Conservation (phyloP, 805 yeast genomes). For the Candida tibetensis region DNA sequence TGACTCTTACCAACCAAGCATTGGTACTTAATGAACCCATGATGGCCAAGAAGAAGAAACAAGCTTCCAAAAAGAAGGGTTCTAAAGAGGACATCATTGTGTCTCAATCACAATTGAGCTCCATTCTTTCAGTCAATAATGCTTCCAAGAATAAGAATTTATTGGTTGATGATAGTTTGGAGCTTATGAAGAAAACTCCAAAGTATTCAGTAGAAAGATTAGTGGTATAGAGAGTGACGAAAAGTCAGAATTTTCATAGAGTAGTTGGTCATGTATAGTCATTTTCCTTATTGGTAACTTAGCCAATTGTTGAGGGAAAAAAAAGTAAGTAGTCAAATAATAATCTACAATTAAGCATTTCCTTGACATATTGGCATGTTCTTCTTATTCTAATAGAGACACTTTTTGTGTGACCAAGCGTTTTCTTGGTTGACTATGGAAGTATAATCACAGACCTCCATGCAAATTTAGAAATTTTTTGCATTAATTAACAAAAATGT, state of each 20-base stretch:
- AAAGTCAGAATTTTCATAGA: neutral
- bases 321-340: too few relatives aligned
- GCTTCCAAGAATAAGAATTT: slow-evolving; percentile 24
- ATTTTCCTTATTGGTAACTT: too few relatives aligned
- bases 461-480: too few relatives aligned
- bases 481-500: too few relatives aligned
- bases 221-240: slow-evolving; percentile 30
- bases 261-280: too few relatives aligned
- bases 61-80: slow-evolving; percentile 24
- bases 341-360: too few relatives aligned
- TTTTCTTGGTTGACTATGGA: too few relatives aligned
- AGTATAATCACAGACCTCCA: too few relatives aligned
- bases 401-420: too few relatives aligned
- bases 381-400: too few relatives aligned
- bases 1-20: slow-evolving; percentile 48
- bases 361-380: too few relatives aligned
- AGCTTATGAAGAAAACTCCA: slow-evolving; percentile 46
- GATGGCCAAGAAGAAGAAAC: slow-evolving; percentile 21
- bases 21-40: slow-evolving; percentile 26
- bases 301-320: too few relatives aligned
- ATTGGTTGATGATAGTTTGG: slow-evolving; percentile 26
- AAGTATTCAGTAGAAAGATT: slow-evolving; percentile 53
- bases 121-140: slow-evolving; percentile 32
- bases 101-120: slow-evolving; percentile 28
- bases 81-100: slow-evolving; percentile 21